Evolutionary conservation across 2,329 filamentous ascomycete species (phyloP), one percentile per base, ranked within the genome.

Genomic region (Coniochaeta pulveracea): DNA sequence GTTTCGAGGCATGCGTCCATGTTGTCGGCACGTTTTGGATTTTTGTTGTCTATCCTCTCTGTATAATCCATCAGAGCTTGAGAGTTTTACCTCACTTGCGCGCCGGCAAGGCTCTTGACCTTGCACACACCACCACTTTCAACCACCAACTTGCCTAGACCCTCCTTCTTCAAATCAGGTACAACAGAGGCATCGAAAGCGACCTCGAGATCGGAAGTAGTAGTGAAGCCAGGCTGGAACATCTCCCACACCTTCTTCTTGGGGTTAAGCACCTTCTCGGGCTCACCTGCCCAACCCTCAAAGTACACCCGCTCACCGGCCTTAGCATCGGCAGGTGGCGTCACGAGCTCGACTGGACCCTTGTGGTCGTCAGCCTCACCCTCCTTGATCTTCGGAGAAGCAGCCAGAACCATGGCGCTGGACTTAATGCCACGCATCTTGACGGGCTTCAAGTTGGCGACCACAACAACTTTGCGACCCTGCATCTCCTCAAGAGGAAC

Each of bases 201-300:
- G 22, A 94, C 89, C 59, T 88, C 82, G 33, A 89, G 66, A 29
- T 58, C 60, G 6, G 80, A 80, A 2, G 81, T 93, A 6, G 89
- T 98, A 19, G 84, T 93, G 63, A 96, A 96, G 0, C 89, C 91
- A 1, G 88, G 86, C 69, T 96, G 89, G 61, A 94, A 85, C 8
- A 72, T 85, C 69, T 98, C 91, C 88, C 89, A 96, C 40, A 96
- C 67, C 78, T 96, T 96, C 78, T 96, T 98, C 80, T 98, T 98
- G 37, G 91, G 91, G 70, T 96, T 98, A 37, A 98, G 71, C 33
- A 89, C 76, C 41, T 80, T 80, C 70, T 98, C 91, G 0, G 91
- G 86, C 66, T 93, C 83, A 38, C 85, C 88, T 57, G 85, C 71
- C 79, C 85, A 98, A 30, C 91, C 91, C 54, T 96, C 84, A 54